Evolutionary conservation across 139 green algal genomes (phyloP).

Genomic region (Mychonastes homosphaera): DNA sequence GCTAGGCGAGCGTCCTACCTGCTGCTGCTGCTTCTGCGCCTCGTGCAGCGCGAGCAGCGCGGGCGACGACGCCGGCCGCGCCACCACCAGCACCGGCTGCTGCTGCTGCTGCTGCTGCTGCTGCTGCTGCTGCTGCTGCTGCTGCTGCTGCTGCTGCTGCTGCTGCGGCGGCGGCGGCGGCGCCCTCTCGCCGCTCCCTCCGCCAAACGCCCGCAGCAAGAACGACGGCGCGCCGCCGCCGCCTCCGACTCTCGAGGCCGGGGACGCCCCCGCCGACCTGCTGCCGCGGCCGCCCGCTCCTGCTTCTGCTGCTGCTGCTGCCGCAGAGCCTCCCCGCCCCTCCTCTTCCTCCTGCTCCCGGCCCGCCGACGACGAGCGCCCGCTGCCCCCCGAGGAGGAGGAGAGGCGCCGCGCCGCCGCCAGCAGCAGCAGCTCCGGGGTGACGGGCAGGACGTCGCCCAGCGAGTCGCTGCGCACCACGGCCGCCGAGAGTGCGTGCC

Average conservation of each 20-base stretch:
- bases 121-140: constrained; percentile 3
- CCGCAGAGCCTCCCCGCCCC: not conserved
- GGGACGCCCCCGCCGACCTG: too few relatives aligned
- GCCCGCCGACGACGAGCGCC: not conserved
- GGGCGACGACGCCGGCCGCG: not conserved
- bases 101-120: not conserved
- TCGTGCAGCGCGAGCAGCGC: not conserved
- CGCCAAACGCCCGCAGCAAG: not conserved
- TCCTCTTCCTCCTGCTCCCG: not conserved
- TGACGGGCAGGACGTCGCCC: too few relatives aligned
- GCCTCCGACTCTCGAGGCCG: too few relatives aligned
- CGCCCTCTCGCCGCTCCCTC: not conserved
- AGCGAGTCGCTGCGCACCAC: too few relatives aligned
- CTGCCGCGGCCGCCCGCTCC: not conserved
- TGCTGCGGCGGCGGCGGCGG: not conserved
- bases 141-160: not conserved
- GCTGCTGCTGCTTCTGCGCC: too few relatives aligned
- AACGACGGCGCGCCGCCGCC: not conserved
- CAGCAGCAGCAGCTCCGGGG: too few relatives aligned
- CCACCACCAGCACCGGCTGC: not conserved
- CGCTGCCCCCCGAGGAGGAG: too few relatives aligned
- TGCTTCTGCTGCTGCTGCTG: not conserved
- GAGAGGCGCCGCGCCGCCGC: too few relatives aligned
- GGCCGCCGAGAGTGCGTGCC: too few relatives aligned
- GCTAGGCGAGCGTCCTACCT: too few relatives aligned